Base-by-base conservation (phyloP, 805 yeast species). In the Metschnikowia cerradonensis region DNA sequence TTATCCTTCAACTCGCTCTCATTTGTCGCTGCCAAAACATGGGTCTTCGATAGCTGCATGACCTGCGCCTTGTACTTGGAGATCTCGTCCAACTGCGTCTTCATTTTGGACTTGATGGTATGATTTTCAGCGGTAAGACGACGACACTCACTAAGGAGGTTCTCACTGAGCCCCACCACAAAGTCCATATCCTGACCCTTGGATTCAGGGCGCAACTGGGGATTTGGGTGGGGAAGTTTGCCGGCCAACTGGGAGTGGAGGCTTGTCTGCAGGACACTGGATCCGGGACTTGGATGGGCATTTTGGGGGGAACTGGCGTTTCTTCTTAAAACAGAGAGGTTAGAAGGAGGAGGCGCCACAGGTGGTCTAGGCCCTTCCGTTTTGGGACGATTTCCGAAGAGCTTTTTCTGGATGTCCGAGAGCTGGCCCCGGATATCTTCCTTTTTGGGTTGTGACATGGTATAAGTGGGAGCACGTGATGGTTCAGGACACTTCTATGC, bases 81-180 rank as follows among this genome's bases (percentile, higher is more conserved):
- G 44, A 73, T 67, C 47, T 79, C 82, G 23, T 75, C 77, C 40
- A 67, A 66, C n/a, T 72, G 58, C 2, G 71, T 58, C 52, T 71
- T 72, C 53, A 82, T 58, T 54, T 72, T 73, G 15, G 64, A 55
- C 52, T 77, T 76, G 54, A 76, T 71, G 54, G 67, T 69, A 48
- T 75, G 75, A 62, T 80, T 83, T 52, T 85, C 89, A 23, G 86
- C 83, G 49, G 81, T 84, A 50, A 87, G 71, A 53, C 85, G 76
- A 57, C 91, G 78, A 60, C 90, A 86, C 64, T 88, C 90, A 41
- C 78, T 70, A 15, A 87, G 73, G 54, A 87, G 68, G 51, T 84
- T 85, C 59, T 87, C 92, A 67, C 89, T 83, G 50, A 87, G 66
- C 3, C 87, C 89, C 51, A 86, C 86, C 14, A 86, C 82, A 61